Base-by-base conservation (phyloP, 2,329 filamentous ascomycete species). In the Cladosporium sp. region DNA sequence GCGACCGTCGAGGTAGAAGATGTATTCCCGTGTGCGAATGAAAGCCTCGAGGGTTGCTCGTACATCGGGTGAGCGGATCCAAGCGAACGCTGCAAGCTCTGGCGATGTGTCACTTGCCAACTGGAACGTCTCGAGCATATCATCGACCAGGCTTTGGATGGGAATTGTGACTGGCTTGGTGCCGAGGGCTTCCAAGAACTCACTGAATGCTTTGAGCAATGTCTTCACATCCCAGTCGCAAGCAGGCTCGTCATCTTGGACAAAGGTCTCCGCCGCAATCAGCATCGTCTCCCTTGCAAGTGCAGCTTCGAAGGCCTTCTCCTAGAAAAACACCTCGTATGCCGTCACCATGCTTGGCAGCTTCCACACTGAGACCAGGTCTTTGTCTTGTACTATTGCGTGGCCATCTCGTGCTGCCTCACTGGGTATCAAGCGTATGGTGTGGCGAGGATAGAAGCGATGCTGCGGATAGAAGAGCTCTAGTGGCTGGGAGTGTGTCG, bases 291-390 rank as follows among this genome's bases (percentile, higher is more conserved):
- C 63, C 20, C 58, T 49, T 20, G 57, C 63, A 25, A 68, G 34
- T 17, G 64, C 66, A 19, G 57, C 45, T 37, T 63, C 64, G 53
- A 68, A 68, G 6, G 60, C 61, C 58, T 64, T 64, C 42, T 68
- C 66, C 65, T 61, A 68, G 56, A 64, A 63, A 48, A 60, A 67
- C 10, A 67, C 53, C 59, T 68, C 62, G 24, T 64, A 63, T 22
- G 61, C 65, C 20, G 59, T 54, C 36, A 55, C 35, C 4, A 53
- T 24, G 17, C 52, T 53, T 10, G 62, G 63, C 15, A 68, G 35
- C 5, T 63, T 53, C 66, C 66, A 68, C 1, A 61, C 64, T 6
- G 59, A 62, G 9, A 65, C 59, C 19, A 66, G 58, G 53, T 68
- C 66, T 22, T 58, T 51, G 51, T 68, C 66, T 44, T 60, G 65